phyloP scores from a whole-genome alignment of 108 stramenopile species.

The Epithemia pelagica region DNA sequence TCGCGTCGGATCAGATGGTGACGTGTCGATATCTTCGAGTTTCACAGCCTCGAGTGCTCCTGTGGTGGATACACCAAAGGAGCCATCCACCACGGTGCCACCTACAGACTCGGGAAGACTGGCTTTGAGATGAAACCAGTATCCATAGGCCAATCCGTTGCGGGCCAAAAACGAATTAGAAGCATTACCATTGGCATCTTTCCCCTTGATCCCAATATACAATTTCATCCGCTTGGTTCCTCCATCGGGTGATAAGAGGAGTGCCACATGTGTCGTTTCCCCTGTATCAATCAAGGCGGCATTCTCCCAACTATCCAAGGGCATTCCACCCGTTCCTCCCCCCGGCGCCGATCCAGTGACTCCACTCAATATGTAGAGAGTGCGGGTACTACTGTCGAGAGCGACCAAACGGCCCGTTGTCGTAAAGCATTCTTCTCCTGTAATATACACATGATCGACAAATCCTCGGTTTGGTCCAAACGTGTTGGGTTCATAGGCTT shows the following conservation, averaged over 20 bases:
- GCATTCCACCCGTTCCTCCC: constrained; percentile 21
- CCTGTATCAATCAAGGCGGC: constrained; percentile 23
- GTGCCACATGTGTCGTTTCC: constrained; percentile 16
- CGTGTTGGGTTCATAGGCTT: constrained; percentile 9
- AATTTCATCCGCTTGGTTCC: constrained; percentile 16
- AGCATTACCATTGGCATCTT: constrained; percentile 9
- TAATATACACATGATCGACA: constrained; percentile 22
- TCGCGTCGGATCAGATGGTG: constrained; percentile 14
- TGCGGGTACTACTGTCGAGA: constrained; percentile 6
- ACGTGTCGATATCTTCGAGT: constrained; percentile 25
- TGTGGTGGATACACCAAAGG: constrained; percentile 11
- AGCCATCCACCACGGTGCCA: background rate
- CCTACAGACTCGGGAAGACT: background rate
- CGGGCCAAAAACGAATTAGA: constrained; percentile 21
- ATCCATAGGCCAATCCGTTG: constrained; percentile 24
- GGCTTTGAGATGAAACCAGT: constrained; percentile 9
- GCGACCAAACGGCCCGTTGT: constrained; percentile 16
- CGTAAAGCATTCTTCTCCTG: constrained; percentile 27
- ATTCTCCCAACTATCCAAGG: constrained; percentile 25
- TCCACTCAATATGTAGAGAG: constrained; percentile 10
- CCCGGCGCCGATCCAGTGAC: constrained; percentile 6
- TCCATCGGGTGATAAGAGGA: constrained; percentile 21
- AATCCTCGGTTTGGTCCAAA: constrained; percentile 23
- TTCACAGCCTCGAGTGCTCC: constrained; percentile 8
- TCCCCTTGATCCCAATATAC: constrained; percentile 24